phyloP scores from a whole-genome alignment of 257 asterid genomes.

The Solanum paucissectum region DNA sequence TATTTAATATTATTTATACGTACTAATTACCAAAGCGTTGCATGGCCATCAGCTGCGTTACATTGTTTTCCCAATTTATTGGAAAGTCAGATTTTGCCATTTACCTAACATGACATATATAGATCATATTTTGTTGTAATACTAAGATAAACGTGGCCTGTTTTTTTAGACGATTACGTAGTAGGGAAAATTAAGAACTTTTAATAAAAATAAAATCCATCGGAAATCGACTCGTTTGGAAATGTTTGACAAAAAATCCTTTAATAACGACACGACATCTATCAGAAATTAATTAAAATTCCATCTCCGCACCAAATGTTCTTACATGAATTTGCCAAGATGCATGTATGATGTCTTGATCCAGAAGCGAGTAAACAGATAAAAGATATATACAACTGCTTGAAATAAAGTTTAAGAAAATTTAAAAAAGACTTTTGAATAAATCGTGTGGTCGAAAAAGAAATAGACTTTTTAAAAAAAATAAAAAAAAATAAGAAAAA shows the following conservation, averaged over 20 bases:
- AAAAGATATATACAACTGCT: background rate
- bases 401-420: background rate
- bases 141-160: background rate
- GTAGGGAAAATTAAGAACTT: background rate
- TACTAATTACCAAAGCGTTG: background rate
- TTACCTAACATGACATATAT: background rate
- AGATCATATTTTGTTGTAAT: background rate
- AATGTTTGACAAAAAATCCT: background rate
- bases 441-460: background rate
- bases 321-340: background rate
- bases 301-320: background rate
- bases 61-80: background rate
- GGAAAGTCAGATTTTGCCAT: background rate
- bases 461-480: too few relatives aligned
- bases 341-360: background rate
- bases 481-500: background rate
- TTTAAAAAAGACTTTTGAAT: too few relatives aligned
- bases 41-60: background rate
- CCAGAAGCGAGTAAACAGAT: background rate
- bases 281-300: background rate
- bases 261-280: background rate
- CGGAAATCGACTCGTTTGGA: background rate
- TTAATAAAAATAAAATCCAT: background rate
- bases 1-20: background rate
- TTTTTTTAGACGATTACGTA: background rate